Percentiles rank a stretch among this genome's conserved stretches.
Evolutionary conservation across 2,329 filamentous ascomycete genomes (phyloP).

Genomic region (Ophiostoma perfectum): DNA sequence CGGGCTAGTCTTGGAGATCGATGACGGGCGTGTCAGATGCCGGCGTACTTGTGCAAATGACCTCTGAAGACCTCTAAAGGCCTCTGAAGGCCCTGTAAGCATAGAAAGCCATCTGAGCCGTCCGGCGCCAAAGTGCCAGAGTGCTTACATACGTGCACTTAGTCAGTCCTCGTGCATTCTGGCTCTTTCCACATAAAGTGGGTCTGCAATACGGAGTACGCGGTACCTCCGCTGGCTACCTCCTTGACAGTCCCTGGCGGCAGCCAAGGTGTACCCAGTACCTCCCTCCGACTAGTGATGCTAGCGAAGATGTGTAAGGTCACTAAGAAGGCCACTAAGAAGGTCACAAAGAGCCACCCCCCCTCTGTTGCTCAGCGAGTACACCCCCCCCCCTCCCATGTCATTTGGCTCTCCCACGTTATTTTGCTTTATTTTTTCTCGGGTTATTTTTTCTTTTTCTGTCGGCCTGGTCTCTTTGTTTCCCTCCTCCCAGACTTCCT

Average conservation of each 20-base stretch:
- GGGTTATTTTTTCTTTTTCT: background rate
- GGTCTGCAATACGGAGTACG: background rate
- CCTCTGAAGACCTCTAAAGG: no score
- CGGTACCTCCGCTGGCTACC: background rate
- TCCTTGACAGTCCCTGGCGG: background rate
- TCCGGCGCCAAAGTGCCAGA: no score
- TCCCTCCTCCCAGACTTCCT: background rate
- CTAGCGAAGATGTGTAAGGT: background rate
- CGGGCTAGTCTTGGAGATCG: slow-evolving; percentile 1
- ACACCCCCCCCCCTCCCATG: background rate
- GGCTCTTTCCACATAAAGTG: slow-evolving; percentile 10
- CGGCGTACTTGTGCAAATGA: background rate
- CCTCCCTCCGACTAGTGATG: background rate
- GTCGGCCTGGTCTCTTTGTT: background rate
- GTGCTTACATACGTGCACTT: background rate
- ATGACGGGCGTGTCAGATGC: background rate
- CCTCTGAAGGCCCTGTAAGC: no score
- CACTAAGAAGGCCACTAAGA: background rate
- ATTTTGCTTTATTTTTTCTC: background rate
- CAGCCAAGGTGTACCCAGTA: background rate
- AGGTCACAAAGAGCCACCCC: background rate
- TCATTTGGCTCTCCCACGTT: background rate
- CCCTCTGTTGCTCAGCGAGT: background rate
- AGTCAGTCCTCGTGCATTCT: slow-evolving; percentile 7
- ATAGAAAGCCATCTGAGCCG: no score